A percentile compares a stretch with the other conserved stretches of the same genome.
Evolutionary conservation across 2,329 filamentous ascomycete genomes (phyloP).

Genomic region (Colletotrichum sp.): DNA sequence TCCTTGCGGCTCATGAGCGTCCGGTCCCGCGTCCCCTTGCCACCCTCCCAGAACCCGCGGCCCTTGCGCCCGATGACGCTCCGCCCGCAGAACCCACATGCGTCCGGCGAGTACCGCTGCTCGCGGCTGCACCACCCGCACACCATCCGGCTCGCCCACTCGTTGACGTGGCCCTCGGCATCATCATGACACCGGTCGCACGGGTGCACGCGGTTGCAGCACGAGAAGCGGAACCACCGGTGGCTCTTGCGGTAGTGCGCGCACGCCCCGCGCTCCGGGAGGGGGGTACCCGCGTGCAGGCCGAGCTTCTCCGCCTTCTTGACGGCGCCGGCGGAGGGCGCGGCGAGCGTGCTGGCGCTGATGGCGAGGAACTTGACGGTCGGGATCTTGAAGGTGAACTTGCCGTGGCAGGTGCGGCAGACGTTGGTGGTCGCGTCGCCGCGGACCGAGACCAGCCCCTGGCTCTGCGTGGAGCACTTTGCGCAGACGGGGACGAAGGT

Average conservation of each 20-base stretch:
- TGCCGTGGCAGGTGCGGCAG: slow-evolving; percentile 79
- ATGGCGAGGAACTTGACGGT: slow-evolving; percentile 80
- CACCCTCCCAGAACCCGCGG: slow-evolving; percentile 84
- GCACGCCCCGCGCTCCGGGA: slow-evolving; percentile 60
- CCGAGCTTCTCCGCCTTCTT: slow-evolving; percentile 59
- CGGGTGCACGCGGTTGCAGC: slow-evolving; percentile 62
- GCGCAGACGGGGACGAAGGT: slow-evolving; percentile 81
- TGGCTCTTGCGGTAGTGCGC: slow-evolving; percentile 63
- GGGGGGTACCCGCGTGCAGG: slow-evolving; percentile 59
- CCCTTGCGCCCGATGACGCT: slow-evolving; percentile 70
- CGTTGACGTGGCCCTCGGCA: slow-evolving; percentile 72
- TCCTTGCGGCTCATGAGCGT: slow-evolving; percentile 77
- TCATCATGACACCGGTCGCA: slow-evolving; percentile 79
- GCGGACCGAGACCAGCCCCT: slow-evolving; percentile 73
- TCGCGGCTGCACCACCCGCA: slow-evolving; percentile 82
- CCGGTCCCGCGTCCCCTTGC: slow-evolving; percentile 78
- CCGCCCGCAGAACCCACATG: slow-evolving; percentile 75
- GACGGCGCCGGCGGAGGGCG: slow-evolving; percentile 41
- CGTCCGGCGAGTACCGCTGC: slow-evolving; percentile 78
- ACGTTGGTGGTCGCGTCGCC: slow-evolving; percentile 76
- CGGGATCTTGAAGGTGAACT: slow-evolving; percentile 80
- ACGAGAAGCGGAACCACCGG: slow-evolving; percentile 70
- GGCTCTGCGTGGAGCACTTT: slow-evolving; percentile 73
- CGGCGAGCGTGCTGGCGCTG: slow-evolving; percentile 55
- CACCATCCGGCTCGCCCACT: slow-evolving; percentile 85